Evolutionary conservation across 192 early-diverging fungal genomes (phyloP).

Genomic region (Coemansia sp.): DNA sequence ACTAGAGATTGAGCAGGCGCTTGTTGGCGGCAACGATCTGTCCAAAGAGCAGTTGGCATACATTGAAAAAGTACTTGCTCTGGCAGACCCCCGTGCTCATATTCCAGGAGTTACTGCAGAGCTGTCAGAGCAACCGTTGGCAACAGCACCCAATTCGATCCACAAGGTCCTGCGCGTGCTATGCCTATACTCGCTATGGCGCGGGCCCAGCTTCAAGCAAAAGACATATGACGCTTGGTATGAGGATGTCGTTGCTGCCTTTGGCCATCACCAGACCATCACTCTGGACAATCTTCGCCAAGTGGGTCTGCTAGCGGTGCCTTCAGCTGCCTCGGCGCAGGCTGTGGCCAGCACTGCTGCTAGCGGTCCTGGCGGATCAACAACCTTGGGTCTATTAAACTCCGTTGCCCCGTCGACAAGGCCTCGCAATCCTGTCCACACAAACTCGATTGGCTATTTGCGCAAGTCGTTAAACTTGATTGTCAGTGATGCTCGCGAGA

Average conservation of each 20-base stretch:
- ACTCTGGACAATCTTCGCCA: constrained; percentile 76
- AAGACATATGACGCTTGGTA: constrained; percentile 80
- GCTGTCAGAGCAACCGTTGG: constrained; percentile 7
- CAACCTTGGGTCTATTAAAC: constrained; percentile 7
- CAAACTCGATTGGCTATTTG: constrained; percentile 46
- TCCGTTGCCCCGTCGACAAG: constrained; percentile 16
- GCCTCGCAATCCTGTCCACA: constrained; percentile 23
- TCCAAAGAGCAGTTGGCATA: constrained; percentile 18
- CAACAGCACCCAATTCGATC: constrained; percentile 26
- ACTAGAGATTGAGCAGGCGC: constrained; percentile 84
- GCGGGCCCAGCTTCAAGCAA: constrained; percentile 71
- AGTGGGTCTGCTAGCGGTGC: constrained; percentile 60
- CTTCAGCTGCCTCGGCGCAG: constrained; percentile 43
- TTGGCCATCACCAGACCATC: constrained; percentile 84
- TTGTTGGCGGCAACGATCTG: constrained; percentile 23
- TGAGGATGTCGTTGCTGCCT: constrained; percentile 83
- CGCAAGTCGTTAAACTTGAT: constrained; percentile 71
- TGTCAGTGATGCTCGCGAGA: constrained; percentile 83
- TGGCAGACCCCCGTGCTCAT: constrained; percentile 74
- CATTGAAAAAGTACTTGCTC: constrained; percentile 82
- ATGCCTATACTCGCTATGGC: constrained; percentile 77
- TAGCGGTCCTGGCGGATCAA: background rate
- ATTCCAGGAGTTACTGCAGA: constrained; percentile 41
- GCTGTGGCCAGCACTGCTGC: background rate
- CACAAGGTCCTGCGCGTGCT: constrained; percentile 74